Evolutionary conservation across 345 rosid genomes (phyloP), one percentile per base, ranked within the genome.

Genomic region (Kernera saxatilis): DNA sequence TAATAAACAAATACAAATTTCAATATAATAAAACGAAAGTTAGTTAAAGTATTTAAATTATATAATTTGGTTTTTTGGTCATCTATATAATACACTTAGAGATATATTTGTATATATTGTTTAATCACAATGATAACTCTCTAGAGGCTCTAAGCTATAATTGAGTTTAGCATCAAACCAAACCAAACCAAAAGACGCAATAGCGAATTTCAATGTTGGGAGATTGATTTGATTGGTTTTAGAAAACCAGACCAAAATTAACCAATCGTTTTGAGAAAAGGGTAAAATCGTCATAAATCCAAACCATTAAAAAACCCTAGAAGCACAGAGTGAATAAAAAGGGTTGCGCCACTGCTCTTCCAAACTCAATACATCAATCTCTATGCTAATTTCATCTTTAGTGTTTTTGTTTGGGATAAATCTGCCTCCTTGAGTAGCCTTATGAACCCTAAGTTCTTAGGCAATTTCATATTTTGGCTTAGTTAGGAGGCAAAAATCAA

Each of bases 361-460:
- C 18, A 5, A 21, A 5, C 2, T 54, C 65, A 54, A 18, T 6
- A 63, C 64, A 26, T 17, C 32, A 14, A 5, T 51, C 35, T 65
- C 30, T 36, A 3, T 36, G 3, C n/a, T 9, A 10, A 10, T 6
- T 12, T 25, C 11, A 8, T 57, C 37, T 17, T 11, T 0, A 2
- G 19, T 13, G 30, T 41, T 2, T 41, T 10, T 4, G 2, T 8
- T 35, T 8, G 10, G 10, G 13, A 17, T 14, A 48, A 11, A 36
- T 40, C 11, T 46, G 77, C 71, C 77, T 65, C 71, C 65, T 73
- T 35, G 71, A 73, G 77, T 73, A 73, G 77, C 60, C 10, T 73
- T 57, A 48, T 73, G 77, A 73, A 73, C 52, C 62, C 71, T 73
- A 72, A 71, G 57, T 64, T 45, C 17, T 72, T 72, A 73, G 71